Percentiles rank a stretch among this genome's conserved stretches.
phyloP scores from a whole-genome alignment of 2,329 filamentous ascomycete species.

The Venturia pyrina region DNA sequence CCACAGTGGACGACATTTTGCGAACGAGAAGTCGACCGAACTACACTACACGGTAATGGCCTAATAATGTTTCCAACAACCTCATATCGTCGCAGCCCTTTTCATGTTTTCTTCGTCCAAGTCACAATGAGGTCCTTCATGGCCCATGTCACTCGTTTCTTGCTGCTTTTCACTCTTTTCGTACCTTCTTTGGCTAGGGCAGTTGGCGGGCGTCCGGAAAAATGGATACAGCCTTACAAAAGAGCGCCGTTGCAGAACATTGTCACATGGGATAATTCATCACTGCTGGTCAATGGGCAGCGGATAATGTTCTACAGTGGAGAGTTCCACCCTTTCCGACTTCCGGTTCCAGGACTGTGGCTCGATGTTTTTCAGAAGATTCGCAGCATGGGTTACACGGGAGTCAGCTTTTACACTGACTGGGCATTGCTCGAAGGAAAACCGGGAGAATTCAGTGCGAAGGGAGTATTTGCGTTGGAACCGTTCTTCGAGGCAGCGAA shows the following conservation, averaged over 20 bases:
- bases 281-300: conserved; percentile 59
- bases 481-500: conserved; percentile 68
- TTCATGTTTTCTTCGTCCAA: not conserved
- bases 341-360: conserved; percentile 53
- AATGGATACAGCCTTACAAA: conserved; percentile 39
- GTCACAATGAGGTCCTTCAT: not conserved
- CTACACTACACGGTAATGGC: not conserved
- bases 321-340: conserved; percentile 61
- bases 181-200: conserved; percentile 37
- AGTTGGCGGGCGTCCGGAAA: conserved; percentile 39
- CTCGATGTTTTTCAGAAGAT: conserved; percentile 75
- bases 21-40: not conserved
- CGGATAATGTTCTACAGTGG: conserved; percentile 62
- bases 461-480: conserved; percentile 62
- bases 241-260: conserved; percentile 45
- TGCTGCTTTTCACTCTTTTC: conserved; percentile 30
- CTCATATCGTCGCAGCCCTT: not conserved
- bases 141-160: conserved; percentile 12
- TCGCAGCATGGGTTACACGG: conserved; percentile 69
- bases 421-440: conserved; percentile 72
- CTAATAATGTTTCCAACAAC: not conserved
- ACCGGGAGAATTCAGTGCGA: conserved; percentile 56
- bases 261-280: conserved; percentile 63
- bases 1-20: not conserved
- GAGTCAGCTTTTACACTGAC: conserved; percentile 68